Evolutionary conservation across 2,329 filamentous ascomycete species (phyloP), one percentile per base, ranked within the genome.

Genomic region (Gliomastix tumulicola): DNA sequence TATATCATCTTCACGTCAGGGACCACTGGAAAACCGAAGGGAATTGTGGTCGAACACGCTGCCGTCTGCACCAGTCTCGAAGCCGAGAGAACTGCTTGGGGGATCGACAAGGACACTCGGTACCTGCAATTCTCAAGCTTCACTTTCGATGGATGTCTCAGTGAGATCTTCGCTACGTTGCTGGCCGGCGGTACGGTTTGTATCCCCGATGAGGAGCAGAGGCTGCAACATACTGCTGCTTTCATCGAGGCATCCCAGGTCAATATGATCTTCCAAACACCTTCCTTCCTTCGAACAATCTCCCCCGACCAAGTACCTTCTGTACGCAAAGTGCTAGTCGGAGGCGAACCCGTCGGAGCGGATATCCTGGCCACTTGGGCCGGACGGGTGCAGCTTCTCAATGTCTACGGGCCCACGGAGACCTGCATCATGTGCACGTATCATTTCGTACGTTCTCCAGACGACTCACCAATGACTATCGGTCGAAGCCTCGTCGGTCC

Each of bases 81-180:
- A 6, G 35, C 27, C 17, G 27, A 37, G 4, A 13, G 35, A 7
- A 37, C 22, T 19, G 18, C 12, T 3, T 37, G 22, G 23, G 21
- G 21, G 15, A 32, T 20, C 31, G 21, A 35, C 22, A 11, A 31
- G n/a, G 10, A 12, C 7, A 73, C 73, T 6, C 65, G 79, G 4
- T 66, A 76, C 6, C 41, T 77, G 32, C 68, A 74, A 38, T 71
- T 70, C 38, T 66, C 67, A 6, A 63, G 62, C 7, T 71, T 68
- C 44, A 66, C 64, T 2, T 75, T 74, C 32, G 70, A 76, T 39
- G 62, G 63, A 2, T 64, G 61, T 30, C 49, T 76, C 10, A 35
- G 36, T 2, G 48, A 52, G 21, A 48, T 51, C 5, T 30, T 51
- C 21, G 47, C 41, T 2, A 36, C 48, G 0, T 43, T 53, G 4